Evolutionary conservation across 2,329 filamentous ascomycete species (phyloP).

Genomic region (Aspergillus sclerotialis): DNA sequence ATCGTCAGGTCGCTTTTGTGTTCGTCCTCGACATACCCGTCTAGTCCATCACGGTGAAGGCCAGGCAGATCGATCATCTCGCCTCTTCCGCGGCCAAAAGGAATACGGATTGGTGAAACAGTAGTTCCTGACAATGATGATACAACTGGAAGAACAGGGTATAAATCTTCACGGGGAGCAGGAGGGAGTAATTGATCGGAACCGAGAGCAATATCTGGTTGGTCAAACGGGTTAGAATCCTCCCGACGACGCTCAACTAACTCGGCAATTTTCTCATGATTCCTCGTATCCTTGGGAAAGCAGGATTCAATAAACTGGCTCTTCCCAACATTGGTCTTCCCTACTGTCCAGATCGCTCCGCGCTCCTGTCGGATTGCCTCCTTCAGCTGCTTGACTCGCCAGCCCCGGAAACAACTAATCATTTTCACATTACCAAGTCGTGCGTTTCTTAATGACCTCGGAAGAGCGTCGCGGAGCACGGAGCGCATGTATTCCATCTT

Average conservation of each 20-base stretch:
- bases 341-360: slow-evolving; percentile 89
- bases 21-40: slow-evolving; percentile 61
- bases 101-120: slow-evolving; percentile 86
- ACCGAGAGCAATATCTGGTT: slow-evolving; percentile 14
- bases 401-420: slow-evolving; percentile 76
- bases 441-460: slow-evolving; percentile 58
- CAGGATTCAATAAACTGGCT: slow-evolving; percentile 83
- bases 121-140: slow-evolving; percentile 88
- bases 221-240: slow-evolving; percentile 10
- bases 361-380: slow-evolving; percentile 78
- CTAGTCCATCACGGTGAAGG: slow-evolving; percentile 65
- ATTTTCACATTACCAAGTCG: slow-evolving; percentile 81
- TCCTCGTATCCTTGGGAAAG: slow-evolving; percentile 66
- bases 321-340: slow-evolving; percentile 98
- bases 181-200: slow-evolving; percentile 63
- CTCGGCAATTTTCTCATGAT: slow-evolving; percentile 30
- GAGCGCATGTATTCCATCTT: slow-evolving; percentile 80
- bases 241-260: slow-evolving; percentile 22
- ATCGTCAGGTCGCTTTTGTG: slow-evolving; percentile 67
- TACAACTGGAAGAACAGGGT: slow-evolving; percentile 77
- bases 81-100: slow-evolving; percentile 77
- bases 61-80: slow-evolving; percentile 93
- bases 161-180: slow-evolving; percentile 63
- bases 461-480: slow-evolving; percentile 70
- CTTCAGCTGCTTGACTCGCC: slow-evolving; percentile 86